phyloP scores from a whole-genome alignment of 495 filamentous ascomycete species.

The Aspergillus nidulans region DNA sequence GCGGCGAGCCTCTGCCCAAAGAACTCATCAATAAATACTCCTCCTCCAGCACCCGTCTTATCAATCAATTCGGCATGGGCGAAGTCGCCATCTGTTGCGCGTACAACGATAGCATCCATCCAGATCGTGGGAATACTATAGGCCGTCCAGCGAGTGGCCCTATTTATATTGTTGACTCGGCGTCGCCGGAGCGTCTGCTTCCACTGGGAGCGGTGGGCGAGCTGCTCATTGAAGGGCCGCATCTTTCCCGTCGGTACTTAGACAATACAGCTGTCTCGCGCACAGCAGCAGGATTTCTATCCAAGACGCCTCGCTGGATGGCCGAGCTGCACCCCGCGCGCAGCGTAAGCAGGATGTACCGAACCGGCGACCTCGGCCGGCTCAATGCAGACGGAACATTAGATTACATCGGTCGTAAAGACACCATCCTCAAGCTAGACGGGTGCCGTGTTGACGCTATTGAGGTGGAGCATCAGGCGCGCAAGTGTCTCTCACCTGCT shows the following conservation, averaged over 20 bases:
- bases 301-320: slow-evolving; percentile 16
- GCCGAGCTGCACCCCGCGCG: slow-evolving; percentile 8
- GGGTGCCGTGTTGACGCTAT: slow-evolving; percentile 75
- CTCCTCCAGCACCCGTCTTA: slow-evolving; percentile 28
- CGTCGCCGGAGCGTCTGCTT: slow-evolving; percentile 42
- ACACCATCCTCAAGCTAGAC: slow-evolving; percentile 77
- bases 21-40: slow-evolving; percentile 43
- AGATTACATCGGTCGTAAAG: slow-evolving; percentile 69
- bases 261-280: slow-evolving; percentile 24
- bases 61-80: slow-evolving; percentile 57
- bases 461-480: slow-evolving; percentile 52
- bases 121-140: slow-evolving; percentile 5
- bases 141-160: background rate
- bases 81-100: slow-evolving; percentile 38
- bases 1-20: slow-evolving; percentile 44
- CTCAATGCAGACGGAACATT: slow-evolving; percentile 67
- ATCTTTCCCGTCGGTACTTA: slow-evolving; percentile 50
- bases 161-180: slow-evolving; percentile 24
- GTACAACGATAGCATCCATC: slow-evolving; percentile 18
- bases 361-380: slow-evolving; percentile 76
- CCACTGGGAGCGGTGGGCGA: slow-evolving; percentile 55
- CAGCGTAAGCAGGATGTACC: slow-evolving; percentile 43
- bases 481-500: slow-evolving; percentile 8
- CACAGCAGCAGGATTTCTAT: slow-evolving; percentile 14
- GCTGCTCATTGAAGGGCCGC: slow-evolving; percentile 55